Evolutionary conservation across 78 protist species (phyloP), one percentile per base, ranked within the genome.

Genomic region (Speleostelium caveatum): DNA sequence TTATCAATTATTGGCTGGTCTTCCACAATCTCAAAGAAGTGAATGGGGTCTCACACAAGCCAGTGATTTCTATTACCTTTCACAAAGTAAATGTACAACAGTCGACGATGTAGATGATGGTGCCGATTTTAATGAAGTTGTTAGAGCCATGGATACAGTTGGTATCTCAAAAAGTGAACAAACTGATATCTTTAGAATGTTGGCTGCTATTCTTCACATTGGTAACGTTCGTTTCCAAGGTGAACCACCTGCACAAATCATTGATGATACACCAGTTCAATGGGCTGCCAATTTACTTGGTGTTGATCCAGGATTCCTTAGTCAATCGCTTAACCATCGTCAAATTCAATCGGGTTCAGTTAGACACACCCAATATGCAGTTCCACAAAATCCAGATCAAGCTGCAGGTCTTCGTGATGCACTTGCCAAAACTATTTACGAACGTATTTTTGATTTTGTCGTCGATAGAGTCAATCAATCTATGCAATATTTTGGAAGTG

Each of bases 361-460:
- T 0, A 59, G 95, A 33, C 86, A 88, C 28, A 88, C 94, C 19
- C 89, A 78, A 51, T 78, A 78, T 51, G 77, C 88, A 28, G 95
- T 91, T 10, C 95, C 95, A 33, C 95, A 91, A 39, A 91, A 77
- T 42, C 90, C 89, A 8, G 95, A 91, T 45, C 93, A 95, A 38
- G 95, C 98, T 4, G 74, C 63, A 16, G 86, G 83, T 65, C 79
- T 93, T 5, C 67, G 97, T n/a, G 97, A 96, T 39, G 96, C 99
- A 30, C 94, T 97, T 1, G 90, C 95, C 56, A 96, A 95, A 83
- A 96, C 93, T 14, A 24, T 95, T 26, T 98, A 98, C 85, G 95
- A 86, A 28, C 78, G 94, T 36, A 42, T 92, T 55, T 98, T 98
- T 73, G 87, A 89, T 28, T 94, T 95, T 91, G 77, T 97, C 17